phyloP scores from a whole-genome alignment of 2,329 filamentous ascomycete species.

The Penicillium sp. region DNA sequence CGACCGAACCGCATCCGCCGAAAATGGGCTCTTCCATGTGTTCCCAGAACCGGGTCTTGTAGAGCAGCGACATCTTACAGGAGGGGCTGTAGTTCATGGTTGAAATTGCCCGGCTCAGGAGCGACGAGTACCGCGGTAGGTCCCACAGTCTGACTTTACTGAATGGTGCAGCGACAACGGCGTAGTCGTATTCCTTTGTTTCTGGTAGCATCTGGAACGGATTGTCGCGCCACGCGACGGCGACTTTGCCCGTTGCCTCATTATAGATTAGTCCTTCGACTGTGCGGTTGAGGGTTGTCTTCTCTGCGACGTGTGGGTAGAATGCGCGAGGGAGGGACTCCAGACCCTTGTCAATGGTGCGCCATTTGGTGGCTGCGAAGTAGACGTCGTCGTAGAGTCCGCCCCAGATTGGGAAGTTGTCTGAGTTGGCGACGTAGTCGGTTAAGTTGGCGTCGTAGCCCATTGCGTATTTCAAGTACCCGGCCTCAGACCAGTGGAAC shows the following conservation, averaged over 20 bases:
- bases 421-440: slow-evolving; percentile 50
- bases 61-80: slow-evolving; percentile 64
- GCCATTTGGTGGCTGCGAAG: slow-evolving; percentile 59
- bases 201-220: slow-evolving; percentile 42
- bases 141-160: slow-evolving; percentile 62
- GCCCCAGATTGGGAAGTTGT: slow-evolving; percentile 48
- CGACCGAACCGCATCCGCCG: slow-evolving; percentile 49
- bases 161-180: slow-evolving; percentile 64
- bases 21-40: slow-evolving; percentile 56
- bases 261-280: slow-evolving; percentile 58
- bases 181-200: slow-evolving; percentile 61
- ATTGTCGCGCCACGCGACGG: slow-evolving; percentile 54
- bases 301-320: slow-evolving; percentile 57
- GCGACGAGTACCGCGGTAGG: slow-evolving; percentile 53
- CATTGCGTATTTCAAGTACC: slow-evolving; percentile 60
- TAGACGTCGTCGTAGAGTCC: slow-evolving; percentile 58
- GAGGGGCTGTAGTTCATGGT: slow-evolving; percentile 50
- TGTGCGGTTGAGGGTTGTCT: slow-evolving; percentile 55
- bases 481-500: slow-evolving; percentile 64
- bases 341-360: slow-evolving; percentile 62
- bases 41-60: slow-evolving; percentile 62
- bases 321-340: slow-evolving; percentile 62
- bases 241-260: slow-evolving; percentile 51
- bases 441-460: slow-evolving; percentile 54
- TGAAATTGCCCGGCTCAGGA: slow-evolving; percentile 49